Evolutionary conservation across 2,329 filamentous ascomycete species (phyloP).

Genomic region (Ceratocystiopsis minuta): DNA sequence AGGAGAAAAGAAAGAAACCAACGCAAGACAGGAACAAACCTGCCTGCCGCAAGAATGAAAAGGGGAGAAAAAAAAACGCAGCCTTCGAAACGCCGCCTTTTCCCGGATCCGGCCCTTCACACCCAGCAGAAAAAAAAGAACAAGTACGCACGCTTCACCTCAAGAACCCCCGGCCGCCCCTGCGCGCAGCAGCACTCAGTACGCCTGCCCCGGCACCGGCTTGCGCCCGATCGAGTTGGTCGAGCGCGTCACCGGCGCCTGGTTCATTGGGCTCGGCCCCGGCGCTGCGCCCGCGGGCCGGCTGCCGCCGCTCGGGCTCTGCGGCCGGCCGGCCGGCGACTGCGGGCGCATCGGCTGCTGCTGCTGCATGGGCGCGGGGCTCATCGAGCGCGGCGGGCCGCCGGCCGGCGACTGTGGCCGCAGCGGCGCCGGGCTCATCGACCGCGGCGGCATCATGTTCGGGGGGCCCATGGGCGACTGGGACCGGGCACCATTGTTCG

Average conservation of each 20-base stretch:
- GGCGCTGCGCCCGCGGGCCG: slow-evolving; percentile 17
- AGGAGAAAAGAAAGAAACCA: not conserved
- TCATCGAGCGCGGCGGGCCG: slow-evolving; percentile 18
- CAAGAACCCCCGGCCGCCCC: not conserved
- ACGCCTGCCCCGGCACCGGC: slow-evolving; percentile 37
- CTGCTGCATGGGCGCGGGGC: slow-evolving; percentile 20
- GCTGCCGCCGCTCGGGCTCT: slow-evolving; percentile 21
- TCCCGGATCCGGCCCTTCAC: too few species aligned
- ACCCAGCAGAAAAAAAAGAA: not conserved
- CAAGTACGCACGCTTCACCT: too few species aligned
- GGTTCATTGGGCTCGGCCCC: slow-evolving; percentile 28
- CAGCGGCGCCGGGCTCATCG: not conserved
- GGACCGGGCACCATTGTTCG: slow-evolving; percentile 1
- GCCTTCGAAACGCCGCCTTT: too few species aligned
- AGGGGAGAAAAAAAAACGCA: too few species aligned
- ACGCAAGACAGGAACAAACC: not conserved
- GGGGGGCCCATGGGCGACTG: slow-evolving; percentile 2
- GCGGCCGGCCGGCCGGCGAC: slow-evolving; percentile 16
- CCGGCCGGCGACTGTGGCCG: slow-evolving; percentile 14
- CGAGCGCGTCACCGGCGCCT: not conserved
- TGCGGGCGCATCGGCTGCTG: slow-evolving; percentile 15
- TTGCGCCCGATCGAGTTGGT: slow-evolving; percentile 31
- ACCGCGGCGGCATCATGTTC: not conserved
- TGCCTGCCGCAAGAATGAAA: too few species aligned
- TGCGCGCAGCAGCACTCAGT: slow-evolving; percentile 12